Percentiles rank a stretch among this genome's conserved stretches.
Conservation (phyloP, 495 filamentous ascomycete species). For the Lophiotrema nucula region DNA sequence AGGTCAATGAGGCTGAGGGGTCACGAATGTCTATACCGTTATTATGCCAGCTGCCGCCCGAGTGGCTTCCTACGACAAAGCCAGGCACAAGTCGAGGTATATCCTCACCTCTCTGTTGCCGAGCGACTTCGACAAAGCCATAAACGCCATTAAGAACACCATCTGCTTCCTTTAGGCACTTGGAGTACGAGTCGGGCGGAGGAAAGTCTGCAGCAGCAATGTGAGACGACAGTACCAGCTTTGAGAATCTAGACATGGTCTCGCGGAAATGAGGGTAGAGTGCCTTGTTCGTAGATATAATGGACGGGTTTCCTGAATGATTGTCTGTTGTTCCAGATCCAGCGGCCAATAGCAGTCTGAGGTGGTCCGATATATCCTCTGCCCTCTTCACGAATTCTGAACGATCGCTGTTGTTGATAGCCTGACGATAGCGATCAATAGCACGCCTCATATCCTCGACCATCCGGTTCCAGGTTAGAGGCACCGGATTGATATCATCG, state of each 20-base stretch:
- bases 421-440: constrained; percentile 82
- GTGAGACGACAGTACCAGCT: constrained; percentile 96
- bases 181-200: constrained; percentile 77
- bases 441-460: constrained; percentile 87
- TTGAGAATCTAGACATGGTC: constrained; percentile 99
- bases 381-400: constrained; percentile 89
- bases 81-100: constrained; percentile 88
- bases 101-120: constrained; percentile 83
- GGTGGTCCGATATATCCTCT: constrained; percentile 95
- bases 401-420: constrained; percentile 72
- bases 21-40: constrained; percentile 72
- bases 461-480: constrained; percentile 82
- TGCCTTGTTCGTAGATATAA: constrained; percentile 94
- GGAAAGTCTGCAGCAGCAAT: constrained; percentile 95
- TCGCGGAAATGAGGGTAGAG: constrained; percentile 96
- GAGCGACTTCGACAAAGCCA: constrained; percentile 91
- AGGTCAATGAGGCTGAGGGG: constrained; percentile 67
- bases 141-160: constrained; percentile 91
- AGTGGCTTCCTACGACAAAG: constrained; percentile 78
- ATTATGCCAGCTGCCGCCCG: constrained; percentile 90
- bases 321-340: constrained; percentile 97
- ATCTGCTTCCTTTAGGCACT: constrained; percentile 93
- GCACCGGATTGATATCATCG: constrained; percentile 71
- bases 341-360: constrained; percentile 88
- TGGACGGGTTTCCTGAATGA: constrained; percentile 97